A percentile compares a stretch with the other conserved stretches of the same genome.
phyloP scores from a whole-genome alignment of 345 rosid species.

The Stellera chamaejasme region DNA sequence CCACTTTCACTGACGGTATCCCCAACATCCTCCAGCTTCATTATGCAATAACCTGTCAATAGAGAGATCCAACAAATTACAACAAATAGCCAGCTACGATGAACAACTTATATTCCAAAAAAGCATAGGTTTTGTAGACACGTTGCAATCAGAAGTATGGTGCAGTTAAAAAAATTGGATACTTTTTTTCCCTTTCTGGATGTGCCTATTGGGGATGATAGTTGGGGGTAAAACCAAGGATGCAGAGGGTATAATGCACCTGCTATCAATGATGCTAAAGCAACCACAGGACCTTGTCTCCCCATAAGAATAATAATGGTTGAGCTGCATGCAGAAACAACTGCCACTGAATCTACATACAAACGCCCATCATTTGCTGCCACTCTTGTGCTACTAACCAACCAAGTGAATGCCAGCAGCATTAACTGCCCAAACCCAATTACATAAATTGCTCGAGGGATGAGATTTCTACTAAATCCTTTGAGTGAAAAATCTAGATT shows the following conservation, averaged over 20 bases:
- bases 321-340: slow-evolving; percentile 74
- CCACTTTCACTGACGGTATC: slow-evolving; percentile 18
- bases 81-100: slow-evolving; percentile 5
- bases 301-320: slow-evolving; percentile 67
- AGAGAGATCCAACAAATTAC: slow-evolving; percentile 8
- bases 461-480: slow-evolving; percentile 30
- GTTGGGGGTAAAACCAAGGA: slow-evolving; percentile 2
- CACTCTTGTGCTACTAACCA: slow-evolving; percentile 20
- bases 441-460: slow-evolving; percentile 55
- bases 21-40: slow-evolving; percentile 47
- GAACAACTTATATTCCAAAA: background rate
- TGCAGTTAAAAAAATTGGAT: background rate
- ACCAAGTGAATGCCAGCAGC: slow-evolving; percentile 29
- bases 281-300: slow-evolving; percentile 75
- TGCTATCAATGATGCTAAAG: slow-evolving; percentile 56
- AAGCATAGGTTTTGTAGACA: background rate
- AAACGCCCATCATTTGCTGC: slow-evolving; percentile 18
- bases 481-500: slow-evolving; percentile 29
- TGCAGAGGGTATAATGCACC: slow-evolving; percentile 29
- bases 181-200: background rate
- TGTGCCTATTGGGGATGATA: background rate
- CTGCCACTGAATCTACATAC: slow-evolving; percentile 31
- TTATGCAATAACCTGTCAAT: slow-evolving; percentile 75
- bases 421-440: slow-evolving; percentile 50
- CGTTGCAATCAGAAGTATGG: background rate